phyloP scores from a whole-genome alignment of 2,329 filamentous ascomycete species.

The Clonostachys chloroleuca region DNA sequence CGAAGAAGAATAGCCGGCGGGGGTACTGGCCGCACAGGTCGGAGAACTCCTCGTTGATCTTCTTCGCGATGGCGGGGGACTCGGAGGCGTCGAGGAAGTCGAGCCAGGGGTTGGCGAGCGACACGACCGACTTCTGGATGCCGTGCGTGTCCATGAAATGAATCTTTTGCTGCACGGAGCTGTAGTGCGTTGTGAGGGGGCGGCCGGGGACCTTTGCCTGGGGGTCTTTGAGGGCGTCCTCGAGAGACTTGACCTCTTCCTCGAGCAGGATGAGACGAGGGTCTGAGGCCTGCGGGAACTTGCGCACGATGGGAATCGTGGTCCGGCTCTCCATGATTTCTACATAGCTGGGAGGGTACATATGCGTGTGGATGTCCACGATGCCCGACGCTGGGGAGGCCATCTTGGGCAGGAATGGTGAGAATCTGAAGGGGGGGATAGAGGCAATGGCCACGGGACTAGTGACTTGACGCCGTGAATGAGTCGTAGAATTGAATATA shows the following conservation, averaged over 20 bases:
- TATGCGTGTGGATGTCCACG: conserved; percentile 67
- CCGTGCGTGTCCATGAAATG: conserved; percentile 82
- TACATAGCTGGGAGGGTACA: conserved; percentile 64
- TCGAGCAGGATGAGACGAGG: conserved; percentile 64
- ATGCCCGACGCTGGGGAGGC: conserved; percentile 29
- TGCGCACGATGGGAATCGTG: conserved; percentile 67
- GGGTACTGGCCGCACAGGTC: conserved; percentile 62
- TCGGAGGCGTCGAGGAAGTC: conserved; percentile 68
- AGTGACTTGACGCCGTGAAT: too few species aligned
- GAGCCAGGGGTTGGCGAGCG: conserved; percentile 89
- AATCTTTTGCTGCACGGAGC: conserved; percentile 73
- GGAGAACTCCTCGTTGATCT: conserved; percentile 77
- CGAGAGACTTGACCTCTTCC: conserved; percentile 37
- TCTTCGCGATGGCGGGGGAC: conserved; percentile 57
- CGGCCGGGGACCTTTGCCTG: conserved; percentile 63
- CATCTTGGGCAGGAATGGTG: conserved; percentile 15
- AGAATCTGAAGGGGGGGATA: too few species aligned
- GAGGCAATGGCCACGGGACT: too few species aligned
- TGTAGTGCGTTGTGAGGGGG: conserved; percentile 80
- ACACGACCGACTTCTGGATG: conserved; percentile 81
- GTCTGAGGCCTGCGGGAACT: conserved; percentile 50
- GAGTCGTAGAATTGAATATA: too few species aligned
- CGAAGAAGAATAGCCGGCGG: conserved; percentile 77
- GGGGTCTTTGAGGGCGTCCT: conserved; percentile 48
- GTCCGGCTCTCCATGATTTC: conserved; percentile 52